Base-by-base conservation (phyloP, 352 stramenopile genomes). In the Phytophthora citricola region DNA sequence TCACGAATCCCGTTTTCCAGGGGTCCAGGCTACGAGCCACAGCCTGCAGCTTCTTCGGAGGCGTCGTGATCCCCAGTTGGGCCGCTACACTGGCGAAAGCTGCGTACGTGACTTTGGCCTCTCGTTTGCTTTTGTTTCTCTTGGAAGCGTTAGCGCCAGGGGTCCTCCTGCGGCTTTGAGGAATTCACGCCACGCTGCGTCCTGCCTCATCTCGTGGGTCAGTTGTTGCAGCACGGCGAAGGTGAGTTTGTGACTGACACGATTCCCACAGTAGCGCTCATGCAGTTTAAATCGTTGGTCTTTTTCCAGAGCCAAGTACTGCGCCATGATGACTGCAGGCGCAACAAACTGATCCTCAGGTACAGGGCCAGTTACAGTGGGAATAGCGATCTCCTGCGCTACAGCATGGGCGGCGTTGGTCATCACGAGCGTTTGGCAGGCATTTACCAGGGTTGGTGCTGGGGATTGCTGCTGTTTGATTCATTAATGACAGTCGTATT, bases 341-440 rank as follows among this genome's bases (percentile, higher is more conserved):
- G 81, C 62, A 5, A 90, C 71, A 3, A 1, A 17, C 3, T 75
- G 55, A 9, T 90, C 83, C 34, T 80, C 48, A 1, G 72, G 66
- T 3, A 69, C 52, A 1, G 72, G 73, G 1, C 5, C 15, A 26
- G 43, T 17, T 15, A 90, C 65, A 11, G 69, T 58, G 0, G 80
- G 76, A 54, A 91, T 90, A 1, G n/a, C 49, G 24, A 90, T 83
- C 3, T 79, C 61, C 34, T 88, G 61, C 1, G 83, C 78, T 14
- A 90, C 71, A 4, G 70, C 54, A 49, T 81, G 64, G 6, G 77
- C 77, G 0, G 77, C 79, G 20, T 89, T 88, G 14, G 72, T 61
- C 82, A 91, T 91, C 4, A 91, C 80, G 4, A 88, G 71, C 32
- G 82, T 89, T 26, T 71, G 61, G 22, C 79, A 91, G 12, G 78